Conservation (phyloP, 371 early-diverging fungal genomes). For the Rhizopus sp. region DNA sequence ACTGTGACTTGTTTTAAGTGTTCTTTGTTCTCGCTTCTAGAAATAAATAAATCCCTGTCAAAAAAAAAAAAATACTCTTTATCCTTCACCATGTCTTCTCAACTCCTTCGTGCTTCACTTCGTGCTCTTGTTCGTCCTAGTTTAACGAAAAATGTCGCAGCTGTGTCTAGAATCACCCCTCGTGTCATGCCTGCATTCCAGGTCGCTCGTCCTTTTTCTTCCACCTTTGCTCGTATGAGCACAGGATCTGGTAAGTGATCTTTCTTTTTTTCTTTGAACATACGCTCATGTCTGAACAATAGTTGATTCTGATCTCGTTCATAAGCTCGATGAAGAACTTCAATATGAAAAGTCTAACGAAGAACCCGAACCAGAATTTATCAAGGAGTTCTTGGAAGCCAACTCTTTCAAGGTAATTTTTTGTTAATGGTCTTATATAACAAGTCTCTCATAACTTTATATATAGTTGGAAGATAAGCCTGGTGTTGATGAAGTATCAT, state of each 20-base stretch:
- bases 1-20: background rate
- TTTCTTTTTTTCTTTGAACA: background rate
- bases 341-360: slow-evolving; percentile 79
- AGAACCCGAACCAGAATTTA: slow-evolving; percentile 66
- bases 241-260: slow-evolving; percentile 37
- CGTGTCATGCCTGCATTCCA: slow-evolving; percentile 22
- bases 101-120: slow-evolving; percentile 41
- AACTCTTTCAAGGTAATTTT: slow-evolving; percentile 73
- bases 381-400: slow-evolving; percentile 75
- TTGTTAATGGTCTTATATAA: background rate
- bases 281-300: background rate
- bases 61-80: background rate
- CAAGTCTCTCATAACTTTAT: background rate
- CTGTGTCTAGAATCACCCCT: slow-evolving; percentile 18
- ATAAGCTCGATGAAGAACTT: slow-evolving; percentile 78
- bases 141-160: slow-evolving; percentile 18
- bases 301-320: slow-evolving; percentile 72
- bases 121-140: slow-evolving; percentile 38
- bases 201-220: slow-evolving; percentile 30
- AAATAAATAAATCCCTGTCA: slow-evolving; percentile 2
- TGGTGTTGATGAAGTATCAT: slow-evolving; percentile 79
- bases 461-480: slow-evolving; percentile 77
- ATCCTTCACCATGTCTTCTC: slow-evolving; percentile 34
- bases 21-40: background rate
- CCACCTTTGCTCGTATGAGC: slow-evolving; percentile 32